Evolutionary conservation across 257 asterid species (phyloP).

Genomic region (Buddleja alternifolia): DNA sequence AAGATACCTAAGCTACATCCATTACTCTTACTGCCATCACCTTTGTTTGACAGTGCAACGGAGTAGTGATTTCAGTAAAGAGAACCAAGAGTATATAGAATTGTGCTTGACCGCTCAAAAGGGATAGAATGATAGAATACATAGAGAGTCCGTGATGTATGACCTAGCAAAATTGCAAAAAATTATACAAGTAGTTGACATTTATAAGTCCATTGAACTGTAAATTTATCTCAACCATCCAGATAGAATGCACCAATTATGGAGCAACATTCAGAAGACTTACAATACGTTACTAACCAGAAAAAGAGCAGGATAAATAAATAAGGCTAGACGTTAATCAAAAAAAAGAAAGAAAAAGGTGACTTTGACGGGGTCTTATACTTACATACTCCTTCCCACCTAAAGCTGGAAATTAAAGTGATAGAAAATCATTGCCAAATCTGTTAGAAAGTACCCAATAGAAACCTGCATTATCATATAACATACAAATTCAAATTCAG

Average conservation of each 20-base stretch:
- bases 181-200: slow-evolving; percentile 15
- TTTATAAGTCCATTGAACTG: slow-evolving; percentile 11
- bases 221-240: slow-evolving; percentile 3
- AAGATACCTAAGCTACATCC: too few species aligned
- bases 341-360: background rate
- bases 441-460: slow-evolving; percentile 81
- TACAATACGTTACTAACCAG: background rate
- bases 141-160: slow-evolving; percentile 88
- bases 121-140: slow-evolving; percentile 71
- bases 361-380: slow-evolving; percentile 22
- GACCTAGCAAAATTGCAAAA: slow-evolving; percentile 52
- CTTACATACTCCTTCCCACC: slow-evolving; percentile 96
- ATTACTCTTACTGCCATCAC: too few species aligned
- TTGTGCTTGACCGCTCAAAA: slow-evolving; percentile 81
- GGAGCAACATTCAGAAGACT: slow-evolving; percentile 21
- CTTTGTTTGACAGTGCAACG: too few species aligned
- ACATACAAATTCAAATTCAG: slow-evolving; percentile 2
- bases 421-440: slow-evolving; percentile 71
- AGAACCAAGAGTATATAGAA: slow-evolving; percentile 84
- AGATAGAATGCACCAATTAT: background rate
- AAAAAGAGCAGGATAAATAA: background rate
- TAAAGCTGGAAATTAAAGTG: slow-evolving; percentile 70
- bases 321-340: background rate
- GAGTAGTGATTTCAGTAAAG: slow-evolving; percentile 90
- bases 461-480: slow-evolving; percentile 67